phyloP scores from a whole-genome alignment of 192 early-diverging fungal genomes.

The Paraglomus brasilianum region DNA sequence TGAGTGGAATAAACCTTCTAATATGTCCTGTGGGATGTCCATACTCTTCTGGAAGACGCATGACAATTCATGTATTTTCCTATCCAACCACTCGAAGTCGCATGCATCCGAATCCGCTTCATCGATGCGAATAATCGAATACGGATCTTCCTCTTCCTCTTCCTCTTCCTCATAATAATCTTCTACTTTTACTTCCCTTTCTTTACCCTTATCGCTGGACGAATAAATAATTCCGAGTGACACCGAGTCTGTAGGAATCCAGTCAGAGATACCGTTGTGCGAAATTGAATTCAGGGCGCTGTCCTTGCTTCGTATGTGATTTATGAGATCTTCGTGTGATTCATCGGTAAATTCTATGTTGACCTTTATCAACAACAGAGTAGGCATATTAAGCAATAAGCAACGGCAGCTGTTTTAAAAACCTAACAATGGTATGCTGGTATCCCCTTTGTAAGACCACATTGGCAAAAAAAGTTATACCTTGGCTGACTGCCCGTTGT shows the following conservation, averaged over 20 bases:
- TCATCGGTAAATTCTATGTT: background rate
- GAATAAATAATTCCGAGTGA: slow-evolving; percentile 5
- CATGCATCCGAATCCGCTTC: background rate
- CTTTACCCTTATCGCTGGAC: no score
- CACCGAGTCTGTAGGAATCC: slow-evolving; percentile 5
- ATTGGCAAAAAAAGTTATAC: background rate
- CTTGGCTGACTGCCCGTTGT: background rate
- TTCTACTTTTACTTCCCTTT: no score
- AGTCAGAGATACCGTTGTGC: slow-evolving; percentile 7
- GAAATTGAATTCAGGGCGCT: background rate
- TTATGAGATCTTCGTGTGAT: background rate
- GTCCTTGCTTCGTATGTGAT: background rate
- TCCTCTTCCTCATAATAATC: no score
- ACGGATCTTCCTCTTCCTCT: no score
- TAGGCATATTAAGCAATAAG: background rate
- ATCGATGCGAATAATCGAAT: background rate
- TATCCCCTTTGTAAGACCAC: no score
- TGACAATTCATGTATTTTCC: slow-evolving; percentile 14
- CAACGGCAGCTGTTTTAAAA: background rate
- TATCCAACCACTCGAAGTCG: slow-evolving; percentile 4
- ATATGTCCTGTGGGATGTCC: slow-evolving; percentile 7
- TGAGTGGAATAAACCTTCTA: slow-evolving; percentile 13
- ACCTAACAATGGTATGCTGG: no score
- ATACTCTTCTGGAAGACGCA: slow-evolving; percentile 4
- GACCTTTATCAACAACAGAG: background rate